These are phyloP conservation scores for Lachnellula occidentalis DNA, from an alignment of 2,329 filamentous ascomycete genomes.

Conservation along the genomic window DNA sequence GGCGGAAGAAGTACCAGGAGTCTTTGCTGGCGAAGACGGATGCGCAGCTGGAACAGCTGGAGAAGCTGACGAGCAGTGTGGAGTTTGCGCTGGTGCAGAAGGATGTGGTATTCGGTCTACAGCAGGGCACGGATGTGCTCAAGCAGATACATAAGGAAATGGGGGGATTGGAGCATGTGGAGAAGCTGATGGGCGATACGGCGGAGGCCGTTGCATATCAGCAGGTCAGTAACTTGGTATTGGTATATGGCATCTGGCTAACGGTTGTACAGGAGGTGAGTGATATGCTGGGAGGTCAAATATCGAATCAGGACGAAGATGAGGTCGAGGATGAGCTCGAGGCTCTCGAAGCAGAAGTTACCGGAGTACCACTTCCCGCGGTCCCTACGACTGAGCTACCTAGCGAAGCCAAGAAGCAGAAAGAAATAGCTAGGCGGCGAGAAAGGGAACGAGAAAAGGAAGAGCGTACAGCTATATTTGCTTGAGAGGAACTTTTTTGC, in stretches of 20 bases:
- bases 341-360: constrained; percentile 64
- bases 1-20: constrained; percentile 96
- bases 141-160: constrained; percentile 92
- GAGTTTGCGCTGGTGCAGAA: constrained; percentile 97
- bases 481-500: constrained; percentile 16
- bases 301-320: constrained; percentile 93
- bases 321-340: constrained; percentile 95
- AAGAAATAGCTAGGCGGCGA: constrained; percentile 24
- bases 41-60: constrained; percentile 85
- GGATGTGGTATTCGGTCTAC: constrained; percentile 86
- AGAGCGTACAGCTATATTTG: constrained; percentile 27
- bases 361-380: constrained; percentile 30
- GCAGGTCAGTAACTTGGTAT: constrained; percentile 49
- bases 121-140: constrained; percentile 85
- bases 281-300: constrained; percentile 80
- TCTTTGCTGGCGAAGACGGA: constrained; percentile 84
- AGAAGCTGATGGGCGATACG: constrained; percentile 90
- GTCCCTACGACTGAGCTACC: constrained; percentile 25
- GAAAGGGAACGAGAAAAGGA: constrained; percentile 17
- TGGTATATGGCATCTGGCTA: background rate
- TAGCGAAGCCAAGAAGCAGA: constrained; percentile 19
- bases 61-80: constrained; percentile 80
- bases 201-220: constrained; percentile 91
- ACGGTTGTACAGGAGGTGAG: constrained; percentile 66
- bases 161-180: constrained; percentile 88